Percentiles rank a stretch among this genome's conserved stretches.
Conservation (phyloP, 371 early-diverging fungal genomes). For the Cokeromyces recurvatus region DNA sequence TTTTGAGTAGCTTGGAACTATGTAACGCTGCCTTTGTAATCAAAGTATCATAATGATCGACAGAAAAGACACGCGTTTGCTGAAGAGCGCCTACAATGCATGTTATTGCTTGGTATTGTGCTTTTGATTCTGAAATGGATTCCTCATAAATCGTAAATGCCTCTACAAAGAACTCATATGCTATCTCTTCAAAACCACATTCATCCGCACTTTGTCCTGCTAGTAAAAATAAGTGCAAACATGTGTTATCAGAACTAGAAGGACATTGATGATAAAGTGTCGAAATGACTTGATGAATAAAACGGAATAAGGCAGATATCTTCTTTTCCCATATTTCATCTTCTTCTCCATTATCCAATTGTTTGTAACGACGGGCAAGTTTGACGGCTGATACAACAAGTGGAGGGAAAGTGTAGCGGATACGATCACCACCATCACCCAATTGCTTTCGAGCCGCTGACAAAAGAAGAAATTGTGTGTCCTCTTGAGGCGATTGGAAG, state of each 20-base stretch:
- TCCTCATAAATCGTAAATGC: slow-evolving; percentile 94
- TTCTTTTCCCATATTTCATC: slow-evolving; percentile 65
- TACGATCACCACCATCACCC: slow-evolving; percentile 73
- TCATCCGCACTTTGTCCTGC: slow-evolving; percentile 83
- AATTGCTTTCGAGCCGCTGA: slow-evolving; percentile 78
- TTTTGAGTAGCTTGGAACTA: slow-evolving; percentile 81
- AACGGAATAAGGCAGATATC: slow-evolving; percentile 62
- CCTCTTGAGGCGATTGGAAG: slow-evolving; percentile 59
- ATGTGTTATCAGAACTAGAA: slow-evolving; percentile 57
- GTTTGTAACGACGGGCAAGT: slow-evolving; percentile 56
- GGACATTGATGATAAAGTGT: slow-evolving; percentile 64
- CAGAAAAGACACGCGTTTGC: slow-evolving; percentile 52
- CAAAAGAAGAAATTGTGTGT: slow-evolving; percentile 70
- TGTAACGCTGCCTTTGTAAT: slow-evolving; percentile 85
- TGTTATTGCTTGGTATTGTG: slow-evolving; percentile 81
- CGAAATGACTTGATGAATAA: slow-evolving; percentile 73
- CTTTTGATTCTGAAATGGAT: slow-evolving; percentile 80
- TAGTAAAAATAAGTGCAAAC: slow-evolving; percentile 73
- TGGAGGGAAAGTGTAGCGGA: slow-evolving; percentile 85
- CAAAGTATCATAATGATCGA: slow-evolving; percentile 84
- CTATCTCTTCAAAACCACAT: slow-evolving; percentile 78
- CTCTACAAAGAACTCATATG: slow-evolving; percentile 91
- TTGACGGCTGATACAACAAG: slow-evolving; percentile 71
- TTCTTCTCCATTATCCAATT: slow-evolving; percentile 15
- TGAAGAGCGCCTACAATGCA: slow-evolving; percentile 75